These are phyloP conservation scores for Neovahlkampfia damariscottae DNA, from an alignment of 78 protist species.

Conservation along the genomic window DNA sequence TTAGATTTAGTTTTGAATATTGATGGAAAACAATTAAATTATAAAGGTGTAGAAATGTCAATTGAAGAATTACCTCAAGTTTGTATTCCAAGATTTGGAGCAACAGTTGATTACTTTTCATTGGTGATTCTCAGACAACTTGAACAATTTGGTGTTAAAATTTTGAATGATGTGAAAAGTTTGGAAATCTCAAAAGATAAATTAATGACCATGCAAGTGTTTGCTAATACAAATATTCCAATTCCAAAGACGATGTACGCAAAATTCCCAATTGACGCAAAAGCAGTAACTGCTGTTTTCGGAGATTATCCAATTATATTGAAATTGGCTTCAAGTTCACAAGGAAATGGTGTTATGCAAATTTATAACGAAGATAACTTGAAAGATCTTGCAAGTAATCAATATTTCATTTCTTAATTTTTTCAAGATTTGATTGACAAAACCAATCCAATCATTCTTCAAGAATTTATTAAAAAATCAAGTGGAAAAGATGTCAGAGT, in stretches of 20 bases:
- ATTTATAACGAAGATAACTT: background rate
- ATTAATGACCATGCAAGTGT: background rate
- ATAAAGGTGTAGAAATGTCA: no score
- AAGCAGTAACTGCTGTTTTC: background rate
- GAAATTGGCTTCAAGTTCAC: background rate
- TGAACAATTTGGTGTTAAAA: background rate
- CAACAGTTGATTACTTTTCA: background rate
- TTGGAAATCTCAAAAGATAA: background rate
- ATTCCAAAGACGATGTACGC: conserved; percentile 6
- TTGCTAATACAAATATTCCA: background rate
- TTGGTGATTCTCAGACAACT: background rate
- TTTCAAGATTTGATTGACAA: background rate
- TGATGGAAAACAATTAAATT: background rate
- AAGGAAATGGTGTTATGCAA: conserved; percentile 2
- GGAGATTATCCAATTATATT: conserved; percentile 7
- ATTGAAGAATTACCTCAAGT: no score
- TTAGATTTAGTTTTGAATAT: background rate
- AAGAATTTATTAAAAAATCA: background rate
- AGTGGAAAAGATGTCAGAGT: conserved; percentile 2
- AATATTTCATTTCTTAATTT: no score
- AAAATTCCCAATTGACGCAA: background rate
- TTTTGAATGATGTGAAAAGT: background rate
- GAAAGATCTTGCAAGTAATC: no score
- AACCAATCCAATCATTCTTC: background rate
- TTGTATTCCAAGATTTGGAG: background rate